Evolutionary conservation across 371 early-diverging fungal genomes (phyloP).

Genomic region (Cokeromyces recurvatus): DNA sequence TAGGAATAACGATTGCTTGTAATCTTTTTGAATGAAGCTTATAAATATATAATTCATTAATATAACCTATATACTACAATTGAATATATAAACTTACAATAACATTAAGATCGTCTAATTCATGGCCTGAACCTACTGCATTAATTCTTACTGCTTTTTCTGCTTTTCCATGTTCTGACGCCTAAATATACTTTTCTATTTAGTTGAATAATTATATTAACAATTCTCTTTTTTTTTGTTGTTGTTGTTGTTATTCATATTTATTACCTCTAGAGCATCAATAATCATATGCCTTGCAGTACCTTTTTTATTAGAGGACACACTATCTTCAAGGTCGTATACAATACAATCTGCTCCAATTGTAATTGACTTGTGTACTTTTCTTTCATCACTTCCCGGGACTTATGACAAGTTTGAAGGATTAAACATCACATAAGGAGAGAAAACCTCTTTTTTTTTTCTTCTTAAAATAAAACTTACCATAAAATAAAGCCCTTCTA

Average conservation of each 20-base stretch:
- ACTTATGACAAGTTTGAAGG: slow-evolving; percentile 34
- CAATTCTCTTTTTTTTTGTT: no score
- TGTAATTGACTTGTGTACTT: slow-evolving; percentile 71
- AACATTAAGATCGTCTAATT: slow-evolving; percentile 76
- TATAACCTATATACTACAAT: no score
- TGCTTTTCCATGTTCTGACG: slow-evolving; percentile 59
- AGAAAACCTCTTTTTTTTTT: no score
- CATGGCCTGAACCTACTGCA: slow-evolving; percentile 76
- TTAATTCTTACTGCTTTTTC: slow-evolving; percentile 90
- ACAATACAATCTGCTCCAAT: slow-evolving; percentile 76
- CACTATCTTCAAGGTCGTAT: slow-evolving; percentile 92
- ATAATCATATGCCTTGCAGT: slow-evolving; percentile 73
- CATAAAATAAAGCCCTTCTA: slow-evolving; percentile 44
- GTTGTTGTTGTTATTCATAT: no score
- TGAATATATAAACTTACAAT: no score
- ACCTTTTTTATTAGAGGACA: slow-evolving; percentile 76
- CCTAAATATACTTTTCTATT: slow-evolving; percentile 27
- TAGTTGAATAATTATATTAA: background rate
- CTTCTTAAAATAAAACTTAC: slow-evolving; percentile 8
- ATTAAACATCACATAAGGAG: no score
- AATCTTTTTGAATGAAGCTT: slow-evolving; percentile 69
- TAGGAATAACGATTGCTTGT: slow-evolving; percentile 86
- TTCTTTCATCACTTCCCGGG: slow-evolving; percentile 88
- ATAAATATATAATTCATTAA: no score
- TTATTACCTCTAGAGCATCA: slow-evolving; percentile 64